Base-by-base conservation (phyloP, 768 basidiomycete species). In the Roridomyces roridus region DNA sequence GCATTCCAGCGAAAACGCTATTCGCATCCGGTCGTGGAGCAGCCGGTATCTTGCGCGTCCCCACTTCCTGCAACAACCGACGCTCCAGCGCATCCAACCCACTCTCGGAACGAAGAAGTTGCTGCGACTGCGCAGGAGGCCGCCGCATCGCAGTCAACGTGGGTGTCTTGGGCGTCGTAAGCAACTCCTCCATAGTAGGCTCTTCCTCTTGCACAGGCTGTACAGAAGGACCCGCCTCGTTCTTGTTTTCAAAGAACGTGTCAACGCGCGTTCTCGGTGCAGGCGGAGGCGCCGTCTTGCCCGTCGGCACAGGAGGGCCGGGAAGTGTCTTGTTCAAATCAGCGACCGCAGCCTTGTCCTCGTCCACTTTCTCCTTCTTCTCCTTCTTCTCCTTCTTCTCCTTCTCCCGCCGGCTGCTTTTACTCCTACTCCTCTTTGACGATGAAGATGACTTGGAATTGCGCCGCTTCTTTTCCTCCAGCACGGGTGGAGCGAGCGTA, bases 81-180 rank as follows among this genome's bases (percentile, higher is more conserved):
- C 83, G 77, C 66, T 93, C 91, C 8, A 93, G 72, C 4, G 86
- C 90, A 60, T 93, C 90, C 4, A 93, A 72, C 9, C 90, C 90
- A 46, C 77, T 85, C 62, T 83, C 84, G 4, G 60, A 34, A 64
- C 72, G 51, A 64, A 35, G 55, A 34, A 46, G 60, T 50, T 65
- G 71, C 54, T 20, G 14, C 35, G 37, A 52, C 8, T 57, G 52
- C 44, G 5, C 34, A 11, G 37, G n/a, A n/a, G n/a, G 49, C 39
- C 44, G 36, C 3, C 44, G 42, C 53, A 74, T 70, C 25, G 84
- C 81, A 4, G 78, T 77, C 28, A 83, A 67, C 18, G 81, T 79
- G 17, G 84, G 83, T 15, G 82, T 85, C n/a, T 82, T 80, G 0
- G 81, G 84, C 23, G 79, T 75, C 58, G 73, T 72, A 40, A 74